Percentiles rank a stretch among this genome's conserved stretches.
phyloP scores from a whole-genome alignment of 2,329 filamentous ascomycete species.

The Alternaria incomplexa region DNA sequence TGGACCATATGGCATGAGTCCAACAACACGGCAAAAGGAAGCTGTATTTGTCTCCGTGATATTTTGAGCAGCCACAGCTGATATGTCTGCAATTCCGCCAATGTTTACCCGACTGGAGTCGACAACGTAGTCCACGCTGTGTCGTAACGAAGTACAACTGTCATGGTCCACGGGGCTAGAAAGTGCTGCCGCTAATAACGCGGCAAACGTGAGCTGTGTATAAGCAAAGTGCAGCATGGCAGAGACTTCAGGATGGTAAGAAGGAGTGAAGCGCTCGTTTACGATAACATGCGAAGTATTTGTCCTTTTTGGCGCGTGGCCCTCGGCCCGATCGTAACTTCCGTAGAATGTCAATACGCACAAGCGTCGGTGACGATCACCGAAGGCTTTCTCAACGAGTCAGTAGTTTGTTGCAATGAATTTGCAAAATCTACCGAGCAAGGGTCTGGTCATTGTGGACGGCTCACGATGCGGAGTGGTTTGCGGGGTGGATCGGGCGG shows the following conservation, averaged over 20 bases:
- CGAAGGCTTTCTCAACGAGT: neutral
- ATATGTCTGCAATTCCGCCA: neutral
- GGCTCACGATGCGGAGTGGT: neutral
- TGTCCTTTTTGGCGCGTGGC: neutral
- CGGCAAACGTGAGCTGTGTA: neutral
- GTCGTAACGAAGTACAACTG: neutral
- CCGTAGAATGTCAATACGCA: neutral
- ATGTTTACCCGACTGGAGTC: neutral
- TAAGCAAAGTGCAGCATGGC: neutral
- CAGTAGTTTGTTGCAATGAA: neutral
- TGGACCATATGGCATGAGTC: neutral
- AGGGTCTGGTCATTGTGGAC: neutral
- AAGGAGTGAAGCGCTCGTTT: neutral
- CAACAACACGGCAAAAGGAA: neutral
- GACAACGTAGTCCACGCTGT: neutral
- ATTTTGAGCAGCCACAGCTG: neutral
- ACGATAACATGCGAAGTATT: neutral
- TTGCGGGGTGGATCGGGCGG: neutral
- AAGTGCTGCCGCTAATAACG: neutral
- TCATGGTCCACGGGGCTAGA: neutral
- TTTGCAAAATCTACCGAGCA: neutral
- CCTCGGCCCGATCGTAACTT: neutral
- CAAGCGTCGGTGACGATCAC: neutral
- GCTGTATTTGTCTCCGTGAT: neutral
- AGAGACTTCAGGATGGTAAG: neutral